These are phyloP conservation scores for Eucalyptus viminalis DNA, from an alignment of 345 rosid species.

Conservation along the genomic window DNA sequence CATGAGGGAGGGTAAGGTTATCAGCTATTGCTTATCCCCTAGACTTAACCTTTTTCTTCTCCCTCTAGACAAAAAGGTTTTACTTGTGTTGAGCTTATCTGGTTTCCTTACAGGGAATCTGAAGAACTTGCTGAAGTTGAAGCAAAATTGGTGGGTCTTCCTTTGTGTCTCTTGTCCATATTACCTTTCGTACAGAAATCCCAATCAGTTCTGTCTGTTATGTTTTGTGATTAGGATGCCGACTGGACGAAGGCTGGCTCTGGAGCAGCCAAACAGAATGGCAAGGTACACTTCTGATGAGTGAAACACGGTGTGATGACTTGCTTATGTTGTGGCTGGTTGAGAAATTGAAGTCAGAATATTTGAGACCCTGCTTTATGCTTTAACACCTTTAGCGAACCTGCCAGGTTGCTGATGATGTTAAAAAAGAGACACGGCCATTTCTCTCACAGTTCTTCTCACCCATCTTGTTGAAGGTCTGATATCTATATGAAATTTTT, in stretches of 20 bases:
- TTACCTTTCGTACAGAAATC: not conserved
- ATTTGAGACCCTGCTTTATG: not conserved
- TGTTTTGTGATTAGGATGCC: conserved; percentile 40
- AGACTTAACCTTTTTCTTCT: not conserved
- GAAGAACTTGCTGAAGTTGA: conserved; percentile 90
- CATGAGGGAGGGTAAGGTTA: conserved; percentile 47
- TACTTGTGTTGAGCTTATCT: not conserved
- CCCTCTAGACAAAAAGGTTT: not conserved
- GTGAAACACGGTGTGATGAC: not conserved
- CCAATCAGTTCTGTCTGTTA: not conserved
- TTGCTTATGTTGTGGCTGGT: not conserved
- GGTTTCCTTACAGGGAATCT: conserved; percentile 28
- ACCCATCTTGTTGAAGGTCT: conserved; percentile 82
- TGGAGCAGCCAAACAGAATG: conserved; percentile 27
- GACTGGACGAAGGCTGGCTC: conserved; percentile 46
- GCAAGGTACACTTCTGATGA: conserved; percentile 30
- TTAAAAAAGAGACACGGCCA: conserved; percentile 57
- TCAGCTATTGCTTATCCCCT: not conserved
- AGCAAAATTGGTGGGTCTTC: conserved; percentile 62
- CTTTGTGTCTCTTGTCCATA: not conserved
- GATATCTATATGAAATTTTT: not conserved
- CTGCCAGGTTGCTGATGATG: conserved; percentile 49
- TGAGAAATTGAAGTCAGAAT: not conserved
- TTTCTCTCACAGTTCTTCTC: conserved; percentile 72
- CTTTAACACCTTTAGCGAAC: not conserved